Evolutionary conservation across 2,329 filamentous ascomycete genomes (phyloP), one percentile per base, ranked within the genome.

Genomic region (Curvularia hawaiiensis): DNA sequence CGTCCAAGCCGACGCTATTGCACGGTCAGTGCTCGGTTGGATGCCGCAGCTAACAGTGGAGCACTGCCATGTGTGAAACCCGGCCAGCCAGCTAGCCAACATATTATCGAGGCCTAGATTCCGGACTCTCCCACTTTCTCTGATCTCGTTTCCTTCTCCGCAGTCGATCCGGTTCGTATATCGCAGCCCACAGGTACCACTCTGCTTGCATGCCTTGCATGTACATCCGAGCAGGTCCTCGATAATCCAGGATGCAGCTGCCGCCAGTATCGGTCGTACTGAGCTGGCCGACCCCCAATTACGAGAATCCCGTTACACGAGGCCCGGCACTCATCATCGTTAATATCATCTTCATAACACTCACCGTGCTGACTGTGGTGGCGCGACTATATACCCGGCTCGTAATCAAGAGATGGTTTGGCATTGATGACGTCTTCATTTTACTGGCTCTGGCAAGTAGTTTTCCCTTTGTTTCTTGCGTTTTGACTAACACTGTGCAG

Each of bases 371-470:
- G 9, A 67, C 73, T 3, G 77, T 80, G 0, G 56, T 56, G 7
- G 62, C 78, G 14, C 69, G 79, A 11, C 56, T 79, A 30, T 80
- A 79, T 57, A 77, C 76, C 11, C 72, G 79, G 4, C 52, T 78
- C 8, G 63, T 67, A 4, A 68, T 80, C 28, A 80, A 79, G 58
- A 69, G 74, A 41, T 78, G 76, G 74, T 76, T 79, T 47, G 78
- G 79, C 3, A 63, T 72, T 28, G 79, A 81, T 54, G 79, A 81
- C 59, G 51, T 70, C 12, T 74, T 78, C 54, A 80, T 80, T 39
- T 52, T 73, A 0, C 58, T 79, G 20, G 77, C 79, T 16, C 61
- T 77, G 64, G 78, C 79, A 66, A 43, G 68, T 54, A 4, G 16
- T 16, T 16, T 10, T 12, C 22, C 11, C 4, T 31, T 30, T 4